Evolutionary conservation across 805 yeast species (phyloP), one percentile per base, ranked within the genome.

Genomic region (Candida silvatica): DNA sequence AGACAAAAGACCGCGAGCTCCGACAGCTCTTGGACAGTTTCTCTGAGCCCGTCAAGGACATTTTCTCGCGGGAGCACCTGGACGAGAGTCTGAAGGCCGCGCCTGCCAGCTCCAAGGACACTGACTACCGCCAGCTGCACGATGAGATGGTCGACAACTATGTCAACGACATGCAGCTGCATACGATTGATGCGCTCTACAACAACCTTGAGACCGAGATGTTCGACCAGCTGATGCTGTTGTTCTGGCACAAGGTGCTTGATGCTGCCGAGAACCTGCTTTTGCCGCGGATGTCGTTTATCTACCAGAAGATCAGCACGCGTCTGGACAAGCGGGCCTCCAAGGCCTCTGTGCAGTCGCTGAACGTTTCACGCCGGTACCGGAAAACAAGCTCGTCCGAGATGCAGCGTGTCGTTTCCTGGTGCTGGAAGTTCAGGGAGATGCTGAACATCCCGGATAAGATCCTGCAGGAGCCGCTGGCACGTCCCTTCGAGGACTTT

Each of bases 211-310:
- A 56, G 36, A 53, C 57, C 3, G 49, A 47, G 17, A 42, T 54
- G 19, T 56, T 56, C 35, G 54, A 52, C 39, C 45, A 45, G 8
- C 47, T 56, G 20, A 37, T 51, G 8, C 35, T 41, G 6, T 80
- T 78, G 34, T 74, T 90, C 0, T 90, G 97, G 97, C 59, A 62
- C n/a, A 76, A 75, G 9, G 75, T 86, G 2, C 62, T 90, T 6
- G 58, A 64, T 3, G 66, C 77, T 17, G 81, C 90, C 1, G 95
- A 86, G 47, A 69, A 66, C 26, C 59, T 90, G 14, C 52, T 87
- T 4, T 57, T 90, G 5, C 97, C 97, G 0, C 74, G 83, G 16
- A 15, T 32, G 11, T 37, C 23, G 29, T 25, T 26, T 16, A n/a
- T 32, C 20, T 32, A 25, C 17, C 35, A 32, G 4, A 17, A 17